Conservation (phyloP, 2,329 filamentous ascomycete species). For the Neofusicoccum cordaticola region DNA sequence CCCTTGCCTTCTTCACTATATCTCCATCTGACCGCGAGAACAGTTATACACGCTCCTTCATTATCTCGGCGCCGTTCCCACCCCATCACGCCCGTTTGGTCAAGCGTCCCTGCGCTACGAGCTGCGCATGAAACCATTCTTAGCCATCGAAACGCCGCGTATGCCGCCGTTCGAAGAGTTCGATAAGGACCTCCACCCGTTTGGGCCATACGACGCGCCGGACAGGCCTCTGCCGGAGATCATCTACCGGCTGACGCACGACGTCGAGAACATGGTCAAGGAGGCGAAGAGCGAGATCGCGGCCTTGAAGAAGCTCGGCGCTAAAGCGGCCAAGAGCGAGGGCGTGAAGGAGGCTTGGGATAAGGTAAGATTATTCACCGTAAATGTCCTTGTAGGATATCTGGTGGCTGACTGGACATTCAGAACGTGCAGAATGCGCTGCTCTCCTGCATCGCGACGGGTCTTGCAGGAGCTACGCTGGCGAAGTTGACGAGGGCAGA, state of each 20-base stretch:
- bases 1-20: not conserved
- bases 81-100: conserved; percentile 61
- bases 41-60: conserved; percentile 59
- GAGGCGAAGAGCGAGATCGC: conserved; percentile 35
- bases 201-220: conserved; percentile 24
- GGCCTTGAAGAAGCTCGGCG: conserved; percentile 36
- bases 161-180: conserved; percentile 66
- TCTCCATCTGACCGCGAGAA: not conserved
- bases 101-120: conserved; percentile 70
- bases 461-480: conserved; percentile 29
- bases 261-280: conserved; percentile 23
- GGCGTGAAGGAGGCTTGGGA: conserved; percentile 40
- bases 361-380: conserved; percentile 24
- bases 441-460: conserved; percentile 30
- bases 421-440: conserved; percentile 15
- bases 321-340: conserved; percentile 30
- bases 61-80: conserved; percentile 54
- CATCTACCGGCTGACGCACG: not conserved
- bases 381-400: not conserved
- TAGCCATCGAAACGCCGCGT: conserved; percentile 64
- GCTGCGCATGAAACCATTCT: conserved; percentile 82
- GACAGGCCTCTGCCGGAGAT: not conserved
- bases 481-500: conserved; percentile 20
- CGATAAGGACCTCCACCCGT: conserved; percentile 32
- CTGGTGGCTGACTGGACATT: not conserved